Base-by-base conservation (phyloP, 345 rosid genomes). In the Euphorbia tirucalli region DNA sequence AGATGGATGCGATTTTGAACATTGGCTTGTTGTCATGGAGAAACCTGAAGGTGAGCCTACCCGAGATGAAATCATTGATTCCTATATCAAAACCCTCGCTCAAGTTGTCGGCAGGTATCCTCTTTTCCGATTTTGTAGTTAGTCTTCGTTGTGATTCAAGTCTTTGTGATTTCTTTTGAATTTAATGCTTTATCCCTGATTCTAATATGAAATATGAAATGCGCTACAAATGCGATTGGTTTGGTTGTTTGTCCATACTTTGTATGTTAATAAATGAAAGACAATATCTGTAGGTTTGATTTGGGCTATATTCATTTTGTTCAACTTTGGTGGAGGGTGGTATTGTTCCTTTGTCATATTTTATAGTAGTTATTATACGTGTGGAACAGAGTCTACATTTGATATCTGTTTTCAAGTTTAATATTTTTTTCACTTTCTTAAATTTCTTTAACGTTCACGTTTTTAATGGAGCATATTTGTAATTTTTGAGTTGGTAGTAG, bases 1-100 rank as follows among this genome's bases (percentile, higher is more conserved):
- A 55, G 97, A 92, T 69, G 93, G 99, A 0, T 92, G 97, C 71
- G 99, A 95, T 80, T 95, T 92, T 46, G 87, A 95, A 61, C 99
- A 95, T 75, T 92, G 98, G 98, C 96, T 95, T 28, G 87, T 95
- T 11, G 96, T 95, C 7, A 52, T 92, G 89, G 97, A 89, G 22
- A 76, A 77, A 60, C 98, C 90, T 2, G 82, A 83, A 65, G 93
- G 85, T 8, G 84, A 86, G 3, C 87, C 82, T 18, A 89, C 98
- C 2, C 83, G 98, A 74, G 99, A 95, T 48, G 98, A 95, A 54
- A 92, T 95, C 46, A 90, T 95, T 15, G 90, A 92, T 56, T 44
- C 65, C 58, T 92, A 92, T 56, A 89, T 85, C 79, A 95, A 90
- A 81, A 88, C 83, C 77, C 87, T 95, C 3, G 90, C 94, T 11